phyloP scores from a whole-genome alignment of 2,329 filamentous ascomycete genomes.

The Hypocrella siamensis region DNA sequence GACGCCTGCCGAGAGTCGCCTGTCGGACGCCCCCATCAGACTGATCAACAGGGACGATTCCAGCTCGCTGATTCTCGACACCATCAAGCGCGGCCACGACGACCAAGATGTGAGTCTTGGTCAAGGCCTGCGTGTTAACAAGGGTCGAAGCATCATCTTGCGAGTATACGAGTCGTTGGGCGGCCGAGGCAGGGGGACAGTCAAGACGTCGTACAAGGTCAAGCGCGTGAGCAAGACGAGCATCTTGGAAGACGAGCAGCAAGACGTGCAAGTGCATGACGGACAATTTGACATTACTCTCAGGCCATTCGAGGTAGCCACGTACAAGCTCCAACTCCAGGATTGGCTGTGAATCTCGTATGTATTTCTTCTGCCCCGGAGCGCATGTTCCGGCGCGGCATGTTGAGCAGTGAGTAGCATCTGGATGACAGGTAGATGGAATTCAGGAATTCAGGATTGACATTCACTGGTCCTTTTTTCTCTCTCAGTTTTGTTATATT shows the following conservation, averaged over 20 bases:
- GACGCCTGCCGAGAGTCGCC: constrained; percentile 10
- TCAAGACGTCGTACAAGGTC: constrained; percentile 54
- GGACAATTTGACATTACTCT: constrained; percentile 46
- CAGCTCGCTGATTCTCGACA: constrained; percentile 63
- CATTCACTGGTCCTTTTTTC: too few species aligned
- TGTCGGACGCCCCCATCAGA: constrained; percentile 36
- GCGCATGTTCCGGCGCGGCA: too few species aligned
- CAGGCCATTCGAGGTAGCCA: constrained; percentile 74
- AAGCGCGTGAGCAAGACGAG: constrained; percentile 73
- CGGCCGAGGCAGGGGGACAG: constrained; percentile 57
- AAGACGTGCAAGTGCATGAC: constrained; percentile 38
- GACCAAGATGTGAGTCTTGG: constrained; percentile 55
- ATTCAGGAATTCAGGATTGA: too few species aligned
- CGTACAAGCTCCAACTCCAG: constrained; percentile 49
- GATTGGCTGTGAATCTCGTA: too few species aligned
- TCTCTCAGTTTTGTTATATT: too few species aligned
- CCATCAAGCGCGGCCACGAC: constrained; percentile 85
- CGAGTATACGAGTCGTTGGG: constrained; percentile 82
- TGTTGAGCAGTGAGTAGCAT: too few species aligned
- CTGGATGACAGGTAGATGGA: too few species aligned
- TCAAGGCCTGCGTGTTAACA: constrained; percentile 45
- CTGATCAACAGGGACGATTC: constrained; percentile 41
- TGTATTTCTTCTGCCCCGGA: too few species aligned
- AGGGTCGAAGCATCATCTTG: constrained; percentile 66
- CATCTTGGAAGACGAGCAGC: constrained; percentile 72